Evolutionary conservation across 2,329 filamentous ascomycete species (phyloP).

Genomic region (Alternaria atra): DNA sequence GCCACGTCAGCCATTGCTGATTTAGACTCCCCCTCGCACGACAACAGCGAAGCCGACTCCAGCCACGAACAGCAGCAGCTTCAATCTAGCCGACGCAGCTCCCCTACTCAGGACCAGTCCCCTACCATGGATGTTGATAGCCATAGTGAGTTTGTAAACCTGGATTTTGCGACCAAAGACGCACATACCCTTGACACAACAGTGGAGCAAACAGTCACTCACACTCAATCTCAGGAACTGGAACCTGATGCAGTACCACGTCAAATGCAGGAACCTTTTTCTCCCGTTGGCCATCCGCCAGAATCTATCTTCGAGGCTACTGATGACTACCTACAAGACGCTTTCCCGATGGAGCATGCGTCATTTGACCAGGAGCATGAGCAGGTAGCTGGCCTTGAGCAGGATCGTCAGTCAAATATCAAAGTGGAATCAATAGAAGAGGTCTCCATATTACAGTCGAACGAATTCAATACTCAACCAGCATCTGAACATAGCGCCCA

Average conservation of each 20-base stretch:
- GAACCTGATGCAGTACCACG: background rate
- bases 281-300: conserved; percentile 5
- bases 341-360: conserved; percentile 3
- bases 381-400: conserved; percentile 6
- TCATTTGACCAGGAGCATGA: conserved; percentile 6
- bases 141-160: conserved; percentile 21
- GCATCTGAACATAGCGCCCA: background rate
- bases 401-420: conserved; percentile 27
- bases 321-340: conserved; percentile 17
- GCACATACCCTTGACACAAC: background rate
- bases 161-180: conserved; percentile 14
- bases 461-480: conserved; percentile 11
- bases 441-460: conserved; percentile 13
- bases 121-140: conserved; percentile 7
- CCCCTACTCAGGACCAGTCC: conserved; percentile 1
- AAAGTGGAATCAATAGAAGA: conserved; percentile 47
- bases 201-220: conserved; percentile 8
- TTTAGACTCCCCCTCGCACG: conserved; percentile 29
- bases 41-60: conserved; percentile 3
- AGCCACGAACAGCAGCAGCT: background rate
- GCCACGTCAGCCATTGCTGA: conserved; percentile 31
- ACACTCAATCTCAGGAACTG: conserved; percentile 11
- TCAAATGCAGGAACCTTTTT: background rate
- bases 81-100: background rate
- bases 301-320: conserved; percentile 16